A percentile compares a stretch with the other conserved stretches of the same genome.
Conservation (phyloP, 1,139 yeast genomes). For the Sugiyamaella grinbergsii region DNA sequence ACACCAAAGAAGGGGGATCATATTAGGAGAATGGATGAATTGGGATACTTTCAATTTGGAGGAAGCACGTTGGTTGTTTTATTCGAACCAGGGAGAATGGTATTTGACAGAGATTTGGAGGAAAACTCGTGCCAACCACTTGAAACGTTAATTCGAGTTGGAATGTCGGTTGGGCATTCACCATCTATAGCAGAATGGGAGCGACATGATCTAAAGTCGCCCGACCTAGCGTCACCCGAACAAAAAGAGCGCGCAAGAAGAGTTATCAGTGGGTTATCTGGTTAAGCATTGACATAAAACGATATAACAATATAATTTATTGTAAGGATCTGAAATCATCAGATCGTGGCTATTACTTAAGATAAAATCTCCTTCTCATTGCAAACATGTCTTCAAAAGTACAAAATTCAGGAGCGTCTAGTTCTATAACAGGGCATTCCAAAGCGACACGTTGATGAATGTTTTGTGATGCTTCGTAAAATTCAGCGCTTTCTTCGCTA, state of each 20-base stretch:
- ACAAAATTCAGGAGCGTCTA: constrained; percentile 22
- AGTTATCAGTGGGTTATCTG: constrained; percentile 25
- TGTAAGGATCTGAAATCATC: too few species aligned
- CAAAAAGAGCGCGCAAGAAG: constrained; percentile 27
- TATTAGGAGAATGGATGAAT: constrained; percentile 72
- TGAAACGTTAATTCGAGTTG: constrained; percentile 85
- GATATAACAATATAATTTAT: neutral
- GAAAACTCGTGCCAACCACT: constrained; percentile 67
- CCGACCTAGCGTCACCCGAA: constrained; percentile 27
- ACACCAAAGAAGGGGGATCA: constrained; percentile 64
- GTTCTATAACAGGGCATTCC: constrained; percentile 8
- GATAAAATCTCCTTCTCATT: constrained; percentile 13
- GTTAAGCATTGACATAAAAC: neutral
- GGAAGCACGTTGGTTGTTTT: constrained; percentile 82
- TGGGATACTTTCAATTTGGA: constrained; percentile 95
- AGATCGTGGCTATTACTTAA: too few species aligned
- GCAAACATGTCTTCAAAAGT: constrained; percentile 21
- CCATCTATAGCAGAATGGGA: constrained; percentile 53
- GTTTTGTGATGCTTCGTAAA: neutral
- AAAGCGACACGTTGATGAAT: constrained; percentile 12
- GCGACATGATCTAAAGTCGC: constrained; percentile 41
- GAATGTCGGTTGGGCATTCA: constrained; percentile 87
- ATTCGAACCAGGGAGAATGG: constrained; percentile 48
- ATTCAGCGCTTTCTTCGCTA: constrained; percentile 7
- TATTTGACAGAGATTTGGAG: constrained; percentile 73